Conservation (phyloP, 768 basidiomycete species). For the Kockovaella imperatae region DNA sequence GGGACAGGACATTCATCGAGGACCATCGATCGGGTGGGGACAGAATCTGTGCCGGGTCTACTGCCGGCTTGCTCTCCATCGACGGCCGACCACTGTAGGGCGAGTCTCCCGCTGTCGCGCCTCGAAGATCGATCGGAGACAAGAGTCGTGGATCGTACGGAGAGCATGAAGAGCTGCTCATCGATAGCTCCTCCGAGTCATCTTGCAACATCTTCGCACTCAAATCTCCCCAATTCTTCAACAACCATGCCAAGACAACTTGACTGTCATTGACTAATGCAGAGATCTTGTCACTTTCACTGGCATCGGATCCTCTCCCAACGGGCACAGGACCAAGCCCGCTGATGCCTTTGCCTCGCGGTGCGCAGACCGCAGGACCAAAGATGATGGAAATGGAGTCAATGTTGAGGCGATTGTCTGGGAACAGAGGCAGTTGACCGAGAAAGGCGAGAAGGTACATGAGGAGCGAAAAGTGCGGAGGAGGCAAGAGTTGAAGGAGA, state of each 20-base stretch:
- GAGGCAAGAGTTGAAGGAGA: constrained; percentile 52
- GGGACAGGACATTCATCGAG: not conserved
- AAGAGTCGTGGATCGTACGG: constrained; percentile 25
- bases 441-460: constrained; percentile 71
- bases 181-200: too few species aligned
- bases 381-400: constrained; percentile 52
- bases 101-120: not conserved
- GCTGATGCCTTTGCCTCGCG: constrained; percentile 25
- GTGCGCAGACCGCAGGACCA: constrained; percentile 44
- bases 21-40: not conserved
- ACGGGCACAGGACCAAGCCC: constrained; percentile 22
- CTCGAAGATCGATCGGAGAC: constrained; percentile 27
- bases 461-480: constrained; percentile 58
- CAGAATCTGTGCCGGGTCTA: too few species aligned
- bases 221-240: constrained; percentile 25
- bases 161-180: too few species aligned
- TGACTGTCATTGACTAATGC: constrained; percentile 24
- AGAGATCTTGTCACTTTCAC: constrained; percentile 4
- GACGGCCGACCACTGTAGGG: constrained; percentile 1
- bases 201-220: constrained; percentile 24
- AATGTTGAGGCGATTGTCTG: constrained; percentile 51
- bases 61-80: too few species aligned
- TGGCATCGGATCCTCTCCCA: constrained; percentile 4
- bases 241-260: constrained; percentile 23
- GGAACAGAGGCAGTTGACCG: constrained; percentile 52